Evolutionary conservation across 2,329 filamentous ascomycete genomes (phyloP).

Genomic region (Blumeriella jaapii): DNA sequence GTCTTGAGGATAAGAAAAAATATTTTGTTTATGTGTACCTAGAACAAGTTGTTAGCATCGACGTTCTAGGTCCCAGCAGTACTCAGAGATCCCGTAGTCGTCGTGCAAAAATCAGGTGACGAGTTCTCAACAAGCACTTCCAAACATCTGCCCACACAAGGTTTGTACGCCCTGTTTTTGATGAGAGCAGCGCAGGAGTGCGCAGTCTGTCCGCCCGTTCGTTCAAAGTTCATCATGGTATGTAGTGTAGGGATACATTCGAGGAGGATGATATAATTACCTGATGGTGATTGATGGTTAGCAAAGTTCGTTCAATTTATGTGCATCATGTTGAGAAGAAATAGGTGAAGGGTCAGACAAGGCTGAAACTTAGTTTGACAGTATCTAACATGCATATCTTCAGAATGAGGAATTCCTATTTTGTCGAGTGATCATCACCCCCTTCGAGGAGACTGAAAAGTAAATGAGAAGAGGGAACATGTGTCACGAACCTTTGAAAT

Average conservation of each 20-base stretch:
- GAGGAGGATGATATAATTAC: slow-evolving; percentile 21
- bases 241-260: slow-evolving; percentile 5
- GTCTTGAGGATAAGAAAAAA: slow-evolving; percentile 4
- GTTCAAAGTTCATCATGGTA: slow-evolving; percentile 35
- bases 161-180: slow-evolving; percentile 32
- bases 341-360: slow-evolving; percentile 30
- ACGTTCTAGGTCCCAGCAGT: slow-evolving; percentile 1
- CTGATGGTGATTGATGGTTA: slow-evolving; percentile 20
- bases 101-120: slow-evolving; percentile 31
- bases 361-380: slow-evolving; percentile 33
- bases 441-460: slow-evolving; percentile 10
- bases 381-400: slow-evolving; percentile 29
- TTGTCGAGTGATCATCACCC: slow-evolving; percentile 28
- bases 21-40: slow-evolving; percentile 6
- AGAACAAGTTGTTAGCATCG: slow-evolving; percentile 4
- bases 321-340: slow-evolving; percentile 1
- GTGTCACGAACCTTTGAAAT: slow-evolving; percentile 23
- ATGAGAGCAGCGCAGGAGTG: slow-evolving; percentile 27
- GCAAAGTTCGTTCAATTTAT: slow-evolving; percentile 8
- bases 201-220: slow-evolving; percentile 35
- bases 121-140: slow-evolving; percentile 34
- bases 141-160: slow-evolving; percentile 27
- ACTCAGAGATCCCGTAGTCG: slow-evolving; percentile 11
- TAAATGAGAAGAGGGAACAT: slow-evolving; percentile 6
- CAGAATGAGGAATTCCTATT: slow-evolving; percentile 29